Conservation (phyloP, 108 stramenopile species). For the Epithemia pelagica region DNA sequence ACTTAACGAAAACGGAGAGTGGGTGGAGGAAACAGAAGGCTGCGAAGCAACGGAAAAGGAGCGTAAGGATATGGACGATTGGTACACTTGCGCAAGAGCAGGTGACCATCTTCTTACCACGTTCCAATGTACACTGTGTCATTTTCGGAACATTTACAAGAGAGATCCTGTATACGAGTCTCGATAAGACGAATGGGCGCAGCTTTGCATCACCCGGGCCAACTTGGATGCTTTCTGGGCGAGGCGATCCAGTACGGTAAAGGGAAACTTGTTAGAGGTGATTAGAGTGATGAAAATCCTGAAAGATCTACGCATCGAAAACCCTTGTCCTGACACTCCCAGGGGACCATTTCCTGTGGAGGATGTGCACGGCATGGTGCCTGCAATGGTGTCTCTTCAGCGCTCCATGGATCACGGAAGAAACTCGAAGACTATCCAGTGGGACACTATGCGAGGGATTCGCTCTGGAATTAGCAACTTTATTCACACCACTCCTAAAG, state of each 20-base stretch:
- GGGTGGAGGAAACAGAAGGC: not conserved
- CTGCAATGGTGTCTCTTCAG: slow-evolving; percentile 21
- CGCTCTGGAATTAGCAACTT: slow-evolving; percentile 1
- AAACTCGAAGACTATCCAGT: slow-evolving; percentile 14
- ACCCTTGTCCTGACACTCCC: not conserved
- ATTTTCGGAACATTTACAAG: slow-evolving; percentile 24
- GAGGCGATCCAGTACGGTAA: slow-evolving; percentile 28
- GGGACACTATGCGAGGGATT: slow-evolving; percentile 16
- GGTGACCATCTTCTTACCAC: slow-evolving; percentile 28
- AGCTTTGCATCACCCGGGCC: slow-evolving; percentile 23
- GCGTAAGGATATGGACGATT: slow-evolving; percentile 3
- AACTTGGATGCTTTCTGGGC: slow-evolving; percentile 52
- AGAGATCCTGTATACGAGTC: slow-evolving; percentile 7
- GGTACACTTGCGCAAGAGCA: slow-evolving; percentile 17
- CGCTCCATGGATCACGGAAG: slow-evolving; percentile 18
- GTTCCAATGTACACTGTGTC: slow-evolving; percentile 49
- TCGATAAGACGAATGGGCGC: not conserved
- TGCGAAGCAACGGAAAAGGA: not conserved
- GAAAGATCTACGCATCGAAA: not conserved
- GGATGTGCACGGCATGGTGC: slow-evolving; percentile 28
- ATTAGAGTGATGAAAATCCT: not conserved
- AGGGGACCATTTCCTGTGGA: slow-evolving; percentile 5
- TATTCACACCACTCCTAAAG: slow-evolving; percentile 12
- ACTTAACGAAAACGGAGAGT: not conserved
- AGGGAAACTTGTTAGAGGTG: not conserved